A percentile compares a stretch with the other conserved stretches of the same genome.
phyloP scores from a whole-genome alignment of 2,329 filamentous ascomycete genomes.

The Ophiostoma ips region DNA sequence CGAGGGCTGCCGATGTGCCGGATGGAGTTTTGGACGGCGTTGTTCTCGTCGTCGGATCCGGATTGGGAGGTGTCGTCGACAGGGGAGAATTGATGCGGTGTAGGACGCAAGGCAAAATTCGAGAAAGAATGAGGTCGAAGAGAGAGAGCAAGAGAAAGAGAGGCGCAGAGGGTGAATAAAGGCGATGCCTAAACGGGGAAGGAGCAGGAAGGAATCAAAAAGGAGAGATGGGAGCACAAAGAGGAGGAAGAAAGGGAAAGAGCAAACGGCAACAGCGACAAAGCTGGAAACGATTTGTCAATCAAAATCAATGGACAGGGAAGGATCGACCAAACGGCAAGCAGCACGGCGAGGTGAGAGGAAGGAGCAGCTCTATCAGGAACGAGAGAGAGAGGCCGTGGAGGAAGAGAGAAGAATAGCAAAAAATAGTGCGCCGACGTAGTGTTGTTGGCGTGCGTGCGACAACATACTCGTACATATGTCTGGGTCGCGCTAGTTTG shows the following conservation, averaged over 20 bases:
- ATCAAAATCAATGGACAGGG: not conserved
- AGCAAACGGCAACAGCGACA: not conserved
- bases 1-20: too few relatives aligned
- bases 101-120: too few relatives aligned
- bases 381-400: not conserved
- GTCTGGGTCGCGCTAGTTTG: not conserved
- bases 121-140: too few relatives aligned
- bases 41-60: too few relatives aligned
- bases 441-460: not conserved
- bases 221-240: not conserved
- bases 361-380: not conserved
- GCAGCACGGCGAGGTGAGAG: too few relatives aligned
- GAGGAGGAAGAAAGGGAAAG: not conserved
- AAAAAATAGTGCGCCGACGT: too few relatives aligned
- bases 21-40: too few relatives aligned
- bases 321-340: not conserved
- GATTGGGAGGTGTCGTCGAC: not conserved
- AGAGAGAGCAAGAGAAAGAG: not conserved
- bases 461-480: too few relatives aligned
- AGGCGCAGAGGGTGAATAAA: too few relatives aligned
- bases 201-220: not conserved
- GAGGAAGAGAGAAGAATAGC: not conserved
- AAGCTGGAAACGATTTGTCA: not conserved
- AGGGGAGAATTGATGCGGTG: not conserved
- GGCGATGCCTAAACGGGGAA: not conserved